Conservation (phyloP, 129 eudicot species). For the Pseudognaphalium luteoalbum region DNA sequence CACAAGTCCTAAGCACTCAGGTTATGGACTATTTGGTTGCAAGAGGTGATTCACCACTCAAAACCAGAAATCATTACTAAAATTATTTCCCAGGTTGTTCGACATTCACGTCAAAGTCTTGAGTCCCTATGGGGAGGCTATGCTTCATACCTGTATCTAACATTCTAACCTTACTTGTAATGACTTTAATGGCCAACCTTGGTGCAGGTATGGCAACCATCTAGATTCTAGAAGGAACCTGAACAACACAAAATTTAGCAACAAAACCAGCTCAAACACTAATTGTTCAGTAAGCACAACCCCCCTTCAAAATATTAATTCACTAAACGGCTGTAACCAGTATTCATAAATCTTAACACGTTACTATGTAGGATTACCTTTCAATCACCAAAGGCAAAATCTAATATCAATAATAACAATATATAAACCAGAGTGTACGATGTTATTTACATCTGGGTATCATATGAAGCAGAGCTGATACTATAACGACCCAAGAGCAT, state of each 20-base stretch:
- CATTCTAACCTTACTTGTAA: background rate
- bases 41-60: background rate
- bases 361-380: constrained; percentile 2
- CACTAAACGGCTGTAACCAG: background rate
- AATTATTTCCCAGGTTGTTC: too few species aligned
- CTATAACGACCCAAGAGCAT: constrained; percentile 10
- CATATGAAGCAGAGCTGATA: constrained; percentile 25
- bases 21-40: background rate
- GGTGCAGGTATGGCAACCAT: background rate
- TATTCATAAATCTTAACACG: constrained; percentile 9
- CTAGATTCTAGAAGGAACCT: background rate
- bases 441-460: constrained; percentile 26
- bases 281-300: background rate
- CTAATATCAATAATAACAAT: background rate
- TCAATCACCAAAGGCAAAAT: background rate
- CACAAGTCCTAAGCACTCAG: background rate
- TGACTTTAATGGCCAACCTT: background rate
- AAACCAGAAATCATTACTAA: background rate
- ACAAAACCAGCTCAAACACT: background rate
- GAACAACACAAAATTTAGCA: background rate
- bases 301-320: background rate
- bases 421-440: constrained; percentile 18
- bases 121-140: background rate
- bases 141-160: background rate
- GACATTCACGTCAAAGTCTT: too few species aligned